Conservation (phyloP, 2,329 filamentous ascomycete species). For the Neobulgaria alba region DNA sequence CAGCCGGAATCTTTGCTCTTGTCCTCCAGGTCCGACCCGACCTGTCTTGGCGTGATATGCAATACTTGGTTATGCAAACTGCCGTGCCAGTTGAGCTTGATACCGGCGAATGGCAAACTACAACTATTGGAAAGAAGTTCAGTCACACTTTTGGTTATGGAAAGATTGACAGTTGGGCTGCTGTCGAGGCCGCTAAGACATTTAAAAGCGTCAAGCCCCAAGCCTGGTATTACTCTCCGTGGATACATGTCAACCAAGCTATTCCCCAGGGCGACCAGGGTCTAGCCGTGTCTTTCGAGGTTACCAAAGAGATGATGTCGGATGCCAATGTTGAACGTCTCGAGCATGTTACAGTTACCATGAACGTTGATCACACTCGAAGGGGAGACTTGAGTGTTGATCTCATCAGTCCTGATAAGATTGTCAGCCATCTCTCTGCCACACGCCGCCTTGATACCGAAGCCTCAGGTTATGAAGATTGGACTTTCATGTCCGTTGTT, state of each 20-base stretch:
- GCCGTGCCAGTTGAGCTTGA: constrained; percentile 73
- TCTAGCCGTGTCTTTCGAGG: constrained; percentile 68
- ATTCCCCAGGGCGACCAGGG: constrained; percentile 83
- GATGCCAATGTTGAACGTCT: constrained; percentile 75
- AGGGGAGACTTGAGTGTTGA: constrained; percentile 92
- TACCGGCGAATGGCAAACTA: constrained; percentile 71
- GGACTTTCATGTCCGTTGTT: constrained; percentile 98
- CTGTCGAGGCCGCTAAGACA: constrained; percentile 77
- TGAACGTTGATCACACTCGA: constrained; percentile 85
- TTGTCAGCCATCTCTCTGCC: constrained; percentile 77
- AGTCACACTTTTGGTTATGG: constrained; percentile 95
- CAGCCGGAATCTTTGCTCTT: constrained; percentile 84
- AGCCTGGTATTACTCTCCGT: constrained; percentile 88
- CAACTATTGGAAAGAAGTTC: constrained; percentile 73
- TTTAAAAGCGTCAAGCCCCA: constrained; percentile 91
- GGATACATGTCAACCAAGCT: constrained; percentile 77
- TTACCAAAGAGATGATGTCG: constrained; percentile 73
- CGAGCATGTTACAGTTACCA: constrained; percentile 94
- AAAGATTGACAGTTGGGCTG: constrained; percentile 79
- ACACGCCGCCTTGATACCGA: constrained; percentile 61
- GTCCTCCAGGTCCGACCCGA: constrained; percentile 79
- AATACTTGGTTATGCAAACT: constrained; percentile 80
- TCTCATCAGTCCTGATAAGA: constrained; percentile 70
- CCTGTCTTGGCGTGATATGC: constrained; percentile 86
- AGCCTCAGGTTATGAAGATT: constrained; percentile 71